These are phyloP conservation scores for Russula griseocarnosa DNA, from an alignment of 768 basidiomycete genomes.

Conservation along the genomic window DNA sequence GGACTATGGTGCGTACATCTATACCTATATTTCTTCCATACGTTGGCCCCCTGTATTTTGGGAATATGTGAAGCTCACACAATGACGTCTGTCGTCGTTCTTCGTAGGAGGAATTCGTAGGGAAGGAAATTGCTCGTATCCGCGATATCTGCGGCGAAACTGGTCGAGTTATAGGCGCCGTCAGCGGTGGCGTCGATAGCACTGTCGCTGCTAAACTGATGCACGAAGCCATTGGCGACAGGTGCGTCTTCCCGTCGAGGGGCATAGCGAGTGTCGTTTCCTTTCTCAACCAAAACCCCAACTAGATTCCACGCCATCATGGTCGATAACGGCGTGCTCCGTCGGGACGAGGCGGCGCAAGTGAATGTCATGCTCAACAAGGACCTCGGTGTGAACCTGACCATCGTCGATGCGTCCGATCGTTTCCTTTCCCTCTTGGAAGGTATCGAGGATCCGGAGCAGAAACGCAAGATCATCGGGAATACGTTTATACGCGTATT, in stretches of 20 bases:
- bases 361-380: conserved; percentile 91
- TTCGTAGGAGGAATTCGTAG: conserved; percentile 89
- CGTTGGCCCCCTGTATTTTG: neutral
- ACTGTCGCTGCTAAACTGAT: conserved; percentile 98
- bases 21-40: neutral
- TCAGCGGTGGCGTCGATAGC: conserved; percentile 96
- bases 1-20: conserved; percentile 77
- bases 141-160: conserved; percentile 89
- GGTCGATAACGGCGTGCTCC: conserved; percentile 98
- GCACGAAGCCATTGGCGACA: conserved; percentile 98
- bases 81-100: neutral
- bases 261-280: neutral
- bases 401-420: conserved; percentile 92
- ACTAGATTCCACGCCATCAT: conserved; percentile 97
- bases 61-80: neutral
- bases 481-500: conserved; percentile 99
- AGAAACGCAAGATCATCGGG: conserved; percentile 96
- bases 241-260: conserved; percentile 44
- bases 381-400: conserved; percentile 93
- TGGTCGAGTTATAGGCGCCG: conserved; percentile 96
- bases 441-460: conserved; percentile 92
- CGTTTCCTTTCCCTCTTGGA: conserved; percentile 86
- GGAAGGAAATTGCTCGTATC: conserved; percentile 92
- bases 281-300: conserved; percentile 7
- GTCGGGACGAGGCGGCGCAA: conserved; percentile 84